Base-by-base conservation (phyloP, 2,329 filamentous ascomycete species). In the Bimuria novae-zelandiae region DNA sequence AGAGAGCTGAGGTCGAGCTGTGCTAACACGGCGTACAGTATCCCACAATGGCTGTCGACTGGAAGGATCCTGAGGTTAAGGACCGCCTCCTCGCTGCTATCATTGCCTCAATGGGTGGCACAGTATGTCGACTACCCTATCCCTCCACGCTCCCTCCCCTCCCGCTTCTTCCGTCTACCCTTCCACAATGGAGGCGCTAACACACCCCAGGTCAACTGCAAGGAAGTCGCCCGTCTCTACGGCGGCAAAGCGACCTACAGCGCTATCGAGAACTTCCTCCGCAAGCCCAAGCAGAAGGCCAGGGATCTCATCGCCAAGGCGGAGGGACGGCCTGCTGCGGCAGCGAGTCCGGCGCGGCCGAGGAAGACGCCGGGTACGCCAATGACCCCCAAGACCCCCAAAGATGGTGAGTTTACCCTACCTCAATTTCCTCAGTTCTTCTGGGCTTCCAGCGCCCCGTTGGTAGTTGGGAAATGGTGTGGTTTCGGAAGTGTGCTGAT, bases 191-290 rank as follows among this genome's bases (percentile, higher is more conserved):
- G n/a, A n/a, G n/a, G n/a, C n/a, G n/a, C 33, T 36, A 36, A 36
- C 33, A 16, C 14, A 8, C 33, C 7, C 2, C 22, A 43, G 80
- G 69, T 80, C 19, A 74, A 82, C 51, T 75, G 76, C 59, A 62
- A 60, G 1, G 64, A 69, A 3, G 75, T 80, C 21, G 80, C 80
- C 0, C 59, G 63, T 2, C 64, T 78, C 46, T 82, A 77, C 57
- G 78, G 77, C 1, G 59, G 72, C 7, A 76, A 74, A 0, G 76
- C 77, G 0, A 81, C 76, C 0, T 80, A 80, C 65, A 71, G 81
- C 54, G 68, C 79, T 0, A 74, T 83, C 21, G 76, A 82, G 54
- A 72, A 73, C 37, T 74, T 73, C 2, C 75, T 82, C 30, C 76
- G 78, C 37, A 73, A 70, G 40, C 76, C 75, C 54, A 80, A 79